Evolutionary conservation across 139 green algal genomes (phyloP).

Genomic region (Picocystis salinarum): DNA sequence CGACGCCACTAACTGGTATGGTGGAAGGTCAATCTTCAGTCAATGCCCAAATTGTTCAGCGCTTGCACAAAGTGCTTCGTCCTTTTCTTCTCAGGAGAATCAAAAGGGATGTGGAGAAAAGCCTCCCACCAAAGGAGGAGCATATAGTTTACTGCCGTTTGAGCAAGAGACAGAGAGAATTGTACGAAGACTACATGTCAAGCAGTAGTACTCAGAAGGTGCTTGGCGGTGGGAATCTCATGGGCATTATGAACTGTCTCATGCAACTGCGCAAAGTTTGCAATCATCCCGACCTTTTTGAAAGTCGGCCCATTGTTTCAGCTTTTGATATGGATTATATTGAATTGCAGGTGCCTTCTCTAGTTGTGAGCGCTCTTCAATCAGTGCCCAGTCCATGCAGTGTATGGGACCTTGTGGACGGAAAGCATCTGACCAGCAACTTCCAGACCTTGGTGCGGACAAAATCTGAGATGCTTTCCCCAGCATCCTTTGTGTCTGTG

Average conservation of each 20-base stretch:
- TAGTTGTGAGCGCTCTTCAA: no score
- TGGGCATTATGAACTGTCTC: constrained; percentile 91
- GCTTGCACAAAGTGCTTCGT: constrained; percentile 86
- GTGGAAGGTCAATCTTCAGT: constrained; percentile 59
- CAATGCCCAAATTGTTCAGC: constrained; percentile 65
- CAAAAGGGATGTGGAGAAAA: constrained; percentile 84
- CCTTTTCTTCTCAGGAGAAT: constrained; percentile 87
- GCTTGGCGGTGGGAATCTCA: constrained; percentile 58
- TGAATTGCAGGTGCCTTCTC: not conserved
- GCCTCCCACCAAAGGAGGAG: constrained; percentile 87
- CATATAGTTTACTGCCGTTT: constrained; percentile 69
- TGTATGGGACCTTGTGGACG: no score
- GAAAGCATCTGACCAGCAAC: no score
- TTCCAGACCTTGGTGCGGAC: no score
- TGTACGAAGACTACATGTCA: constrained; percentile 97
- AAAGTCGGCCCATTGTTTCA: constrained; percentile 70
- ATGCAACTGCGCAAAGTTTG: constrained; percentile 98
- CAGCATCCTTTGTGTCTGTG: no score
- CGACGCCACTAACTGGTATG: constrained; percentile 71
- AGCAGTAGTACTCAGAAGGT: constrained; percentile 36
- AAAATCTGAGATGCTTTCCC: no score
- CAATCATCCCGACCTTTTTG: constrained; percentile 97
- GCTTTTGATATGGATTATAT: constrained; percentile 56
- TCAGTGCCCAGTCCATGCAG: no score
- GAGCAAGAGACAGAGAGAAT: constrained; percentile 38